Base-by-base conservation (phyloP, 2,329 filamentous ascomycete genomes). In the Purpureocillium lavendulum region DNA sequence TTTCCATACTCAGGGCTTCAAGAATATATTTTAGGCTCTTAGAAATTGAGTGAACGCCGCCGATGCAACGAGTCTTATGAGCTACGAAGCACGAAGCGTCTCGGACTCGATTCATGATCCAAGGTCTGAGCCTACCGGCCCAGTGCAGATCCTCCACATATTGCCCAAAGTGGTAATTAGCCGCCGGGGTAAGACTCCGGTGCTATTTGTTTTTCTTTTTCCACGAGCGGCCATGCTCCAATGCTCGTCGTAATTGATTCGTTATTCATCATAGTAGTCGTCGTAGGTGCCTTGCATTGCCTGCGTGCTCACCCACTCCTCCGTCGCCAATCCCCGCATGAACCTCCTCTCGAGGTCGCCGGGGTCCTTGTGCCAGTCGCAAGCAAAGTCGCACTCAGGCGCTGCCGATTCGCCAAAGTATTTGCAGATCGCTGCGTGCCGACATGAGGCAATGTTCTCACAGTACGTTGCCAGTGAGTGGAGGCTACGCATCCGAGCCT, bases 381-480 rank as follows among this genome's bases (percentile, higher is more conserved):
- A 89, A 3, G 84, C 84, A 64, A 75, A 84, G 48, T 87, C 77
- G 51, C 84, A 89, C 15, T 66, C 65, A 2, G 77, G 75, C 11
- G 62, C 57, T 33, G 64, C 55, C 13, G 57, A 59, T 56, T 90
- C 85, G 2, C 83, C 84, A 62, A 92, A 94, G 55, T 92, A 90
- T 36, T 72, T 71, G 47, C 77, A 81, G 40, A 94, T 87, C 17
- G 81, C 59, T 35, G 75, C 71, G 54, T 97, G 90, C 35, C 88
- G 74, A 55, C 90, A 97, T 10, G 66, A 65, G 10, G 66, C 69
- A 1, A 79, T 84, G 40, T 77, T 76, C 60, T 97, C 90, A 57
- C 89, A 95, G 55, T 94, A 96, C 9, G 75, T 65, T 2, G 89
- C 75, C 13, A 97, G 67, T 21, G 79, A 73, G 42, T 77, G 69